phyloP scores from a whole-genome alignment of 306 rosid genomes.

The Erythrophleum fordii region DNA sequence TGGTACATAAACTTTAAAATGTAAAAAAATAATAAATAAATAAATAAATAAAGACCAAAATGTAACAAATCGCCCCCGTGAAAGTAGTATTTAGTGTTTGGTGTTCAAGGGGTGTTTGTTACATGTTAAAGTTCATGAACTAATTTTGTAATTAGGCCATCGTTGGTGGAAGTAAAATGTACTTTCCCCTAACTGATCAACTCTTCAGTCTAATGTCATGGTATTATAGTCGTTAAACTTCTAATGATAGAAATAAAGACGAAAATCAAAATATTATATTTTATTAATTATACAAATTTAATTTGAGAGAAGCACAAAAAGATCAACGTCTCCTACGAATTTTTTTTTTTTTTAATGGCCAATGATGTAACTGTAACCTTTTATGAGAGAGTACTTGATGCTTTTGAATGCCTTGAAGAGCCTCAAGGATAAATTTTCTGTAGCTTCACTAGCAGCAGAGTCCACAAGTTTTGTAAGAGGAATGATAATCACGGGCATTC shows the following conservation, averaged over 20 bases:
- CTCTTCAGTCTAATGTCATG: neutral
- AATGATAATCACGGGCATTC: conserved; percentile 81
- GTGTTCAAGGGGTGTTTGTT: neutral
- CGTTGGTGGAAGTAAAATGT: neutral
- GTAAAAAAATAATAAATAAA: neutral
- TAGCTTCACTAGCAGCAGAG: conserved; percentile 64
- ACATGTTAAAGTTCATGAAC: neutral
- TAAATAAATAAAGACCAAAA: neutral
- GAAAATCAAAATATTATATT: conserved; percentile 19
- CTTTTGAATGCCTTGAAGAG: conserved; percentile 67
- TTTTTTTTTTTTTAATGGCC: conserved; percentile 20
- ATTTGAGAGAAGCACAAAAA: conserved; percentile 30
- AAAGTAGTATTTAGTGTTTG: neutral
- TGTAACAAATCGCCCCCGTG: neutral
- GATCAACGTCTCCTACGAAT: neutral
- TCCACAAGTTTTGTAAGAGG: conserved; percentile 69
- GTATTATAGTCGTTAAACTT: neutral
- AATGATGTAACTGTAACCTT: conserved; percentile 48
- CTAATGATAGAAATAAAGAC: conserved; percentile 7
- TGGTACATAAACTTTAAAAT: neutral
- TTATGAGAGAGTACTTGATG: conserved; percentile 42
- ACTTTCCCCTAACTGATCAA: neutral
- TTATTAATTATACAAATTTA: conserved; percentile 6
- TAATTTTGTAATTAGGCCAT: neutral
- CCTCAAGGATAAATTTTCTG: conserved; percentile 59